These are phyloP conservation scores for Lachnellula subtilissima DNA, from an alignment of 2,329 filamentous ascomycete species.

Conservation along the genomic window DNA sequence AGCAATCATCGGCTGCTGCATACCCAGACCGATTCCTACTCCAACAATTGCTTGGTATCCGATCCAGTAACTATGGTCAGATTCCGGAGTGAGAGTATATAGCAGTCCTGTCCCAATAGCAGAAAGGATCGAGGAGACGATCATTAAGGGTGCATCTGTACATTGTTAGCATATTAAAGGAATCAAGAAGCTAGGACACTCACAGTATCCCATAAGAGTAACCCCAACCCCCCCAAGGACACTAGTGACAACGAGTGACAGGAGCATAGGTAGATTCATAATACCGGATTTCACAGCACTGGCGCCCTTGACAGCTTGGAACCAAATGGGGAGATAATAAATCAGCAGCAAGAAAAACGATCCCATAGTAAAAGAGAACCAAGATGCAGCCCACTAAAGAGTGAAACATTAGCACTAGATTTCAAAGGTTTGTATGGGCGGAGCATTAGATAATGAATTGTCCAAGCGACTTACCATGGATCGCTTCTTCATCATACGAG, in stretches of 20 bases:
- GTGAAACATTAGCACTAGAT: not conserved
- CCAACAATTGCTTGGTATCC: constrained; percentile 53
- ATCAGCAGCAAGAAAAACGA: constrained; percentile 37
- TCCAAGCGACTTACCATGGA: constrained; percentile 36
- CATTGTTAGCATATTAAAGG: not conserved
- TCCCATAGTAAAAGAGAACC: constrained; percentile 23
- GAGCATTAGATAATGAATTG: constrained; percentile 37
- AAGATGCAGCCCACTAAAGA: constrained; percentile 5
- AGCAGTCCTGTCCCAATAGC: constrained; percentile 47
- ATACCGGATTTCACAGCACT: constrained; percentile 24
- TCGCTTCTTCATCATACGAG: constrained; percentile 37
- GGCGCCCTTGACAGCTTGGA: constrained; percentile 38
- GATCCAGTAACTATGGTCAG: constrained; percentile 46
- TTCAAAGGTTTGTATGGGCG: not conserved
- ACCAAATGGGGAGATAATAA: constrained; percentile 46
- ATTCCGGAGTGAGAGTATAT: constrained; percentile 46
- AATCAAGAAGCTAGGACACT: not conserved
- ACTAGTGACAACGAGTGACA: constrained; percentile 26
- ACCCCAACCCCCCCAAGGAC: constrained; percentile 28
- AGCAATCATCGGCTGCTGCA: constrained; percentile 33
- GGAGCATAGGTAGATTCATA: constrained; percentile 33
- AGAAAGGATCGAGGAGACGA: constrained; percentile 17
- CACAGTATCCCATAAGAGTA: constrained; percentile 20
- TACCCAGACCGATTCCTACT: constrained; percentile 50
- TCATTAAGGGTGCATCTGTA: constrained; percentile 11